Base-by-base conservation (phyloP, 169 alveolate genomes). In the Eimeria necatrix region DNA sequence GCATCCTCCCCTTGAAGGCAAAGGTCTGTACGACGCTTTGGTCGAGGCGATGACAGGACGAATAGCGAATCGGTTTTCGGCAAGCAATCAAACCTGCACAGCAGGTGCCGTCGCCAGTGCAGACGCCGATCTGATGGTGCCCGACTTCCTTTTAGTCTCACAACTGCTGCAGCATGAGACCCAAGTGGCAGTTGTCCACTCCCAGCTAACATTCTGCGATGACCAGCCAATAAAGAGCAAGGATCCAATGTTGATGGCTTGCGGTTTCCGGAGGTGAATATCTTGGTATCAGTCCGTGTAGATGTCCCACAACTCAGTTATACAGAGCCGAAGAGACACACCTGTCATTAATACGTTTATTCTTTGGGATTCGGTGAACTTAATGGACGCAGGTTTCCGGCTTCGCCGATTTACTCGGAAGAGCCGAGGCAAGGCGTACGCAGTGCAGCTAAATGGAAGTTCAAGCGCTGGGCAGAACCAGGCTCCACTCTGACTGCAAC, bases 191-290 rank as follows among this genome's bases (percentile, higher is more conserved):
- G 96, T 95, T 46, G 86, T 96, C 76, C 96, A 96, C 84, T 64
- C 92, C 49, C 93, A 80, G 74, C 49, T 96, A 41, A 90, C 94
- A 76, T 71, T 95, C 22, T 73, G 94, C 14, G 95, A 64, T 22
- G 95, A 85, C 16, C 95, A 56, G n/a, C 70, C 96, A 4, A 18
- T 95, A n/a, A 93, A 94, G 56, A 61, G 96, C 93, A 96, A 96
- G 90, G 96, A 91, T 22, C 86, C 83, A 22, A 85, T 93, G 73
- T 20, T 80, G 59, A 53, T 95, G 74, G 89, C 93, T 56, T 94
- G 96, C 94, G 97, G 97, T 32, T 96, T 96, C 73, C 56, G 97
- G 3, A 84, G 97, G 97, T 95, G 2, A 22, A 84, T 32, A 10
- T 14, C 64, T 12, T 46, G 24, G 74, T 56, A 64, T 16, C 26